Evolutionary conservation across 148 eudicot genomes (phyloP).

Genomic region (Oxyria digyna): DNA sequence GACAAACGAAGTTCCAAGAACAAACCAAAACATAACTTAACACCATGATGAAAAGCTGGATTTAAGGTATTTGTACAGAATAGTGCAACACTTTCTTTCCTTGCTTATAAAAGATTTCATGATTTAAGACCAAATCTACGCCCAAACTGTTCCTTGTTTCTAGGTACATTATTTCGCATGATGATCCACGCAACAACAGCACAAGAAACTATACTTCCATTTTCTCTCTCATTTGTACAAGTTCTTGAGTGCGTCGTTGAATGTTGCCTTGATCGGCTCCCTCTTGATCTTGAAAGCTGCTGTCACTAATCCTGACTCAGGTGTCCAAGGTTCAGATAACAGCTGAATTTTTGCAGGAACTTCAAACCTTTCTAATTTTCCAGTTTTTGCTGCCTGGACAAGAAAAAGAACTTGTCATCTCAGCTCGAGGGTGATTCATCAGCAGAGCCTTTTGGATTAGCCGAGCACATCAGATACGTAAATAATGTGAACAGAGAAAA

Average conservation of each 20-base stretch:
- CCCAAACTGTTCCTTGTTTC: neutral
- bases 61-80: slow-evolving; percentile 3
- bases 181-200: neutral
- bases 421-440: neutral
- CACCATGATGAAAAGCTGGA: neutral
- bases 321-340: slow-evolving; percentile 83
- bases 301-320: slow-evolving; percentile 87
- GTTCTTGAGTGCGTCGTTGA: slow-evolving; percentile 59
- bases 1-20: no score
- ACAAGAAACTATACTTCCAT: neutral
- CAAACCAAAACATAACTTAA: no score
- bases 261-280: slow-evolving; percentile 73
- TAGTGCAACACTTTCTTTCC: neutral
- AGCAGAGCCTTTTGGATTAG: neutral
- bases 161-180: neutral
- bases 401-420: neutral
- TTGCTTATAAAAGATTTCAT: neutral
- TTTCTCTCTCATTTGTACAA: slow-evolving; percentile 34
- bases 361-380: slow-evolving; percentile 75
- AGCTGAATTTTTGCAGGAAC: slow-evolving; percentile 66
- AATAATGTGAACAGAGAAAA: no score
- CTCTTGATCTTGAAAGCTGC: slow-evolving; percentile 89
- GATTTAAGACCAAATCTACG: neutral
- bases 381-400: slow-evolving; percentile 58
- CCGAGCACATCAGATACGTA: no score